Evolutionary conservation across 371 early-diverging fungal species (phyloP).

Genomic region (Blakeslea trispora): DNA sequence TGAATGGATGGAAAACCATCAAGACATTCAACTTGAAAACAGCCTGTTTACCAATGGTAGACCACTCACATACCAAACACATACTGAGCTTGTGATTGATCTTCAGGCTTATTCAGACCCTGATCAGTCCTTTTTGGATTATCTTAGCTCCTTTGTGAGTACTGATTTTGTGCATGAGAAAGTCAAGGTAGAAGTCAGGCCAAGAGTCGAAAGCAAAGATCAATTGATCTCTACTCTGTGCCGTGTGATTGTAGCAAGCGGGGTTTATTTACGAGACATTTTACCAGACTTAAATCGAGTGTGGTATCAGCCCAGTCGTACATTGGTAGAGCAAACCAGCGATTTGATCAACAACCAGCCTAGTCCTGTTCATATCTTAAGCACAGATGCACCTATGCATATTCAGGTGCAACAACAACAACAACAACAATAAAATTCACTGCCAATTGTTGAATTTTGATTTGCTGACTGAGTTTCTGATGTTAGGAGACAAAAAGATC

Average conservation of each 20-base stretch:
- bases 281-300: conserved; percentile 35
- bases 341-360: conserved; percentile 40
- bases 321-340: conserved; percentile 35
- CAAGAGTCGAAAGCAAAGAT: conserved; percentile 46
- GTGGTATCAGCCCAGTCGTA: conserved; percentile 39
- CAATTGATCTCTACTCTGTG: conserved; percentile 31
- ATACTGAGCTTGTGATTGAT: conserved; percentile 48
- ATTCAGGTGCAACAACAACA: conserved; percentile 15
- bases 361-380: conserved; percentile 39
- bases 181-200: conserved; percentile 46
- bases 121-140: conserved; percentile 37
- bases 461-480: background rate
- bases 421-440: background rate
- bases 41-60: conserved; percentile 23
- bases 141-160: conserved; percentile 39
- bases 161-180: conserved; percentile 38
- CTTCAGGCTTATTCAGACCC: conserved; percentile 31
- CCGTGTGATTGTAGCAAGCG: conserved; percentile 35
- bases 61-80: conserved; percentile 26
- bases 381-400: conserved; percentile 39
- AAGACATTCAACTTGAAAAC: conserved; percentile 34
- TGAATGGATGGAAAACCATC: conserved; percentile 42
- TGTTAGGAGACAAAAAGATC: background rate
- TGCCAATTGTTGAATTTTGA: background rate
- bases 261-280: conserved; percentile 35